phyloP scores from a whole-genome alignment of 2,329 filamentous ascomycete genomes.

The Pleoardoris graminearum region DNA sequence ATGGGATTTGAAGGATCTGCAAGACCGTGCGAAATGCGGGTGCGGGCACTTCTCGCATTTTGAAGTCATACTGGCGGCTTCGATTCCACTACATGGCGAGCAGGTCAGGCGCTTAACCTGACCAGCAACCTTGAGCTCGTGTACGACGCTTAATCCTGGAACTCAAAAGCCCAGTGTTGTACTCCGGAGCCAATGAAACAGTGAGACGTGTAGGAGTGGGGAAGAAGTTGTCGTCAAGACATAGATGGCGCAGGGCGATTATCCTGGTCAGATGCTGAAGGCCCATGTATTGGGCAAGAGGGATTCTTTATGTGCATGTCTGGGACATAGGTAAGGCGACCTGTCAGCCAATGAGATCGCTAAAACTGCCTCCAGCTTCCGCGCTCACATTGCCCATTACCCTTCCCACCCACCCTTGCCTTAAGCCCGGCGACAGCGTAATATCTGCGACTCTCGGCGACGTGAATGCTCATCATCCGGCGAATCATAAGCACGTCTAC shows the following conservation, averaged over 20 bases:
- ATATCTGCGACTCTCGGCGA: slow-evolving; percentile 19
- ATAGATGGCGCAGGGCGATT: slow-evolving; percentile 23
- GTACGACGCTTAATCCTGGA: slow-evolving; percentile 32
- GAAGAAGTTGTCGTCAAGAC: slow-evolving; percentile 22
- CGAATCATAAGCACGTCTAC: slow-evolving; percentile 23
- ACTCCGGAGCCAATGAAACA: slow-evolving; percentile 32
- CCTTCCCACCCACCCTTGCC: slow-evolving; percentile 27
- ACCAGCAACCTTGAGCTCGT: slow-evolving; percentile 30
- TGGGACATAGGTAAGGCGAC: slow-evolving; percentile 37
- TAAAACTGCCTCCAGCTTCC: slow-evolving; percentile 23
- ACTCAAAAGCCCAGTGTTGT: slow-evolving; percentile 17
- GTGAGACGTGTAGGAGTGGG: slow-evolving; percentile 25
- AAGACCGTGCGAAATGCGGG: slow-evolving; percentile 20
- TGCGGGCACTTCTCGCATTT: slow-evolving; percentile 29
- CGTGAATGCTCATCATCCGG: slow-evolving; percentile 19
- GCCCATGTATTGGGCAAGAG: slow-evolving; percentile 37
- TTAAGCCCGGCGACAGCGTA: slow-evolving; percentile 23
- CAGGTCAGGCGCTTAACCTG: slow-evolving; percentile 40
- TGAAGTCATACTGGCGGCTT: slow-evolving; percentile 23
- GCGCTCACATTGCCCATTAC: slow-evolving; percentile 23
- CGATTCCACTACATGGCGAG: slow-evolving; percentile 26
- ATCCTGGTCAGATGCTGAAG: slow-evolving; percentile 18
- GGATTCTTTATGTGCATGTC: slow-evolving; percentile 37
- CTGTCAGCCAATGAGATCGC: slow-evolving; percentile 34
- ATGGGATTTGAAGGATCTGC: slow-evolving; percentile 1